These are phyloP conservation scores for Lentinula raphanica DNA, from an alignment of 768 basidiomycete species.

Conservation along the genomic window DNA sequence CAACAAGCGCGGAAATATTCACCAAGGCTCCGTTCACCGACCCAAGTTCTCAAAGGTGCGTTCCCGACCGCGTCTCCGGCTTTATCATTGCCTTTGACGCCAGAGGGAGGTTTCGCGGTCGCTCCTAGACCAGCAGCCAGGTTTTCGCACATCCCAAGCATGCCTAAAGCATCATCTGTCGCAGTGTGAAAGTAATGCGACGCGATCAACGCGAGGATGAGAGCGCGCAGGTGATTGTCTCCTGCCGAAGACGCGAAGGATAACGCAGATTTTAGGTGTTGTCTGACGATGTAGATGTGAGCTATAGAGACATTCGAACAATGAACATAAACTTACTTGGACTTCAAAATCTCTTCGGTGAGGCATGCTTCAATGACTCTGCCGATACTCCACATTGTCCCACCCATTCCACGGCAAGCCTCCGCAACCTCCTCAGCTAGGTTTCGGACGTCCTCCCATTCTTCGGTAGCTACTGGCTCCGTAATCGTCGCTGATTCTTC, in stretches of 20 bases:
- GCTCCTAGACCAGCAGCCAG: constrained; percentile 69
- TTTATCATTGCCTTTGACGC: neutral
- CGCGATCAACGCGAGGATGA: constrained; percentile 62
- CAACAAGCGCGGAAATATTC: constrained; percentile 17
- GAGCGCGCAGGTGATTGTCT: constrained; percentile 70
- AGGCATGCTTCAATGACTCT: constrained; percentile 50
- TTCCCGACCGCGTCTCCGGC: constrained; percentile 40
- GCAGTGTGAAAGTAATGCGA: constrained; percentile 71
- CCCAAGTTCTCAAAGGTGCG: constrained; percentile 63
- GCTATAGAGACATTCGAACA: neutral
- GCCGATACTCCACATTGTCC: constrained; percentile 50
- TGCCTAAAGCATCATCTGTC: constrained; percentile 58
- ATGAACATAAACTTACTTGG: constrained; percentile 45
- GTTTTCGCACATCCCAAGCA: constrained; percentile 64
- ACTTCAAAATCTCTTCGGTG: constrained; percentile 48
- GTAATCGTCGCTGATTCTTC: constrained; percentile 2
- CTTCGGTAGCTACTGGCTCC: constrained; percentile 12
- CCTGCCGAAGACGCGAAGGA: constrained; percentile 49
- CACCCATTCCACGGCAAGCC: constrained; percentile 47
- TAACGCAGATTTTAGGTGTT: constrained; percentile 56
- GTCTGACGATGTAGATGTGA: constrained; percentile 28
- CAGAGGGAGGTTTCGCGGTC: constrained; percentile 11
- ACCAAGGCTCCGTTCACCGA: constrained; percentile 68
- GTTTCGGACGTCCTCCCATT: constrained; percentile 25
- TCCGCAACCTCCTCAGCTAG: constrained; percentile 33